phyloP scores from a whole-genome alignment of 352 stramenopile species.

The Globisporangium camurandrum region DNA sequence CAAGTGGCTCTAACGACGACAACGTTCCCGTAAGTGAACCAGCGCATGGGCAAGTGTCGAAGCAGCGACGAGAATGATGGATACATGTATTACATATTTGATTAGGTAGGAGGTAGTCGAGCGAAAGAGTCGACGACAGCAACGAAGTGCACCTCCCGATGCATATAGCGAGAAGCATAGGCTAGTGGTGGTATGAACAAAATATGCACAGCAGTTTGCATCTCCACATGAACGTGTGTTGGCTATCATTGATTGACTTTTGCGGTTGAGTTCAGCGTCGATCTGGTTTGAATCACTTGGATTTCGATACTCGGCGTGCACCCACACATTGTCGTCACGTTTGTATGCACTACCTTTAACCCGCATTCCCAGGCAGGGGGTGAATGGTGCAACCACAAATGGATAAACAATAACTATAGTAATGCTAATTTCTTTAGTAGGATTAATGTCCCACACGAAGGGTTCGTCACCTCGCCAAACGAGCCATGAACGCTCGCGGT shows the following conservation, averaged over 20 bases:
- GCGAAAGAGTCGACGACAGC: background rate
- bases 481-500: slow-evolving; percentile 10
- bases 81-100: slow-evolving; percentile 1
- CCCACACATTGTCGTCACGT: no score
- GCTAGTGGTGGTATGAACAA: no score
- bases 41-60: background rate
- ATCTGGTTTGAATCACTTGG: no score
- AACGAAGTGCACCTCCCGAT: background rate
- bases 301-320: no score
- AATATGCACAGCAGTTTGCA: background rate
- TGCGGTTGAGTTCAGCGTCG: no score
- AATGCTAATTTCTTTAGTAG: background rate
- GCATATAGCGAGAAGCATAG: no score
- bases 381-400: no score
- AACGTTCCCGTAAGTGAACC: background rate
- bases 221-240: no score
- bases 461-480: background rate
- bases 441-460: background rate
- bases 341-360: no score
- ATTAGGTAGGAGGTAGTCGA: background rate
- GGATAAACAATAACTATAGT: no score
- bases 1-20: slow-evolving; percentile 3
- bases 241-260: no score
- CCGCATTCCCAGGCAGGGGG: no score
- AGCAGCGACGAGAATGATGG: background rate